Base-by-base conservation (phyloP, 2,329 filamentous ascomycete species). In the Alternaria sp. region DNA sequence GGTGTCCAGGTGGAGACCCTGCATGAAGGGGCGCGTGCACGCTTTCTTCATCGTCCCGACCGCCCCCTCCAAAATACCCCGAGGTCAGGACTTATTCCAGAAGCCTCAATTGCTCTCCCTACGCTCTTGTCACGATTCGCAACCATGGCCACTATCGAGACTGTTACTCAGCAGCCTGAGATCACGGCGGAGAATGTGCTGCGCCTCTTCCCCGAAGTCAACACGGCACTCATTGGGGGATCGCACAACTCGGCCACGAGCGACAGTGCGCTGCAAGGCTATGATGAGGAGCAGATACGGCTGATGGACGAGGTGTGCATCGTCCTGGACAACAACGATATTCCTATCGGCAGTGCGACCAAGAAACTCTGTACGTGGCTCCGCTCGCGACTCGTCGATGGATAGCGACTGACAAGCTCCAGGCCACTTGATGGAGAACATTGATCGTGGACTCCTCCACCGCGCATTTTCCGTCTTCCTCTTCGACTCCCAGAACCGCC, bases 291-390 rank as follows among this genome's bases (percentile, higher is more conserved):
- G 85, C 96, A 99, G 84, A 97, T 97, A 75, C 90, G 95, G 54
- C 84, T 99, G 75, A 99, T 99, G 96, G 95, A 99, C 76, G 96
- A 98, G 84, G 91, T 97, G 53, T 99, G 96, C 86, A 98, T 99
- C 79, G 96, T 99, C 17, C 85, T 96, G 50, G 95, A 98, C 81
- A 90, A 97, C 74, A 88, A 98, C 75, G 96, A 98, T 80, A 85
- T 89, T 74, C 94, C 95, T 28, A 97, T 99, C 80, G 96, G 96
- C 67, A 97, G 93, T 71, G 95, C 93, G 55, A 97, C 92, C 89
- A 98, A 99, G 88, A 99, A 99, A 85, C 88, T 93, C 59, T 99
- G 96, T 97, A 83, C 72, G 91, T 86, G 55, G 40, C 58, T 59
- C 51, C 56, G 30, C 26, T 12, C 26, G 43, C 19, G 17, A 10